phyloP scores from a whole-genome alignment of 768 basidiomycete species.

The Russula sp. region DNA sequence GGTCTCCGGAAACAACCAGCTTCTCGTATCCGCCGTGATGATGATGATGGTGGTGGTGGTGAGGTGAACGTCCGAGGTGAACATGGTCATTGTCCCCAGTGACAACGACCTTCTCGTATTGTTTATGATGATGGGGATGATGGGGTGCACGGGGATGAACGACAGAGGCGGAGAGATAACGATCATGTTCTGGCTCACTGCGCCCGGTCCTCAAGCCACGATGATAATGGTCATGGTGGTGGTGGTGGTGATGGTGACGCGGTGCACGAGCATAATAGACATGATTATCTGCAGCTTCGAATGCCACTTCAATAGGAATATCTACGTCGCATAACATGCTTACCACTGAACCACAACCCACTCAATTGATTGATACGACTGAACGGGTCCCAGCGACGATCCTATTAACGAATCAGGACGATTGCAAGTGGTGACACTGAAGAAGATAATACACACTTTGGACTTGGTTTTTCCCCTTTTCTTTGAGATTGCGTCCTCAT shows the following conservation, averaged over 20 bases:
- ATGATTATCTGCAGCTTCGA: background rate
- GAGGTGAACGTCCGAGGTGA: background rate
- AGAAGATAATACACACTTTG: background rate
- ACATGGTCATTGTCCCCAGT: slow-evolving; percentile 16
- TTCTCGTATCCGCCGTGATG: slow-evolving; percentile 1
- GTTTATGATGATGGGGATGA: background rate
- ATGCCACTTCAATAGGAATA: background rate
- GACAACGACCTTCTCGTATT: slow-evolving; percentile 7
- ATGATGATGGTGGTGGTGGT: slow-evolving; percentile 5
- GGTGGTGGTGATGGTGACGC: slow-evolving; percentile 11
- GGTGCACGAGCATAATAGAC: background rate
- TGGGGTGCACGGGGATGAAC: slow-evolving; percentile 1
- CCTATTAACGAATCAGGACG: background rate
- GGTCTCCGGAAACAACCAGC: slow-evolving; percentile 10
- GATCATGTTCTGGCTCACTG: background rate
- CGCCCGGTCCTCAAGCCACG: background rate
- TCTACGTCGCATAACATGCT: background rate
- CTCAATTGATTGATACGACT: slow-evolving; percentile 21
- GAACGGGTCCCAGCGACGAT: slow-evolving; percentile 21
- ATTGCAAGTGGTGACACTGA: background rate
- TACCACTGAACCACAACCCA: slow-evolving; percentile 20
- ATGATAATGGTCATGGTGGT: slow-evolving; percentile 1
- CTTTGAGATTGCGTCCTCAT: background rate
- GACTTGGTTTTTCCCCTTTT: slow-evolving; percentile 4
- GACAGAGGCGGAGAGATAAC: background rate